Conservation (phyloP, 306 rosid genomes). For the Dalbergia cochinchinensis region DNA sequence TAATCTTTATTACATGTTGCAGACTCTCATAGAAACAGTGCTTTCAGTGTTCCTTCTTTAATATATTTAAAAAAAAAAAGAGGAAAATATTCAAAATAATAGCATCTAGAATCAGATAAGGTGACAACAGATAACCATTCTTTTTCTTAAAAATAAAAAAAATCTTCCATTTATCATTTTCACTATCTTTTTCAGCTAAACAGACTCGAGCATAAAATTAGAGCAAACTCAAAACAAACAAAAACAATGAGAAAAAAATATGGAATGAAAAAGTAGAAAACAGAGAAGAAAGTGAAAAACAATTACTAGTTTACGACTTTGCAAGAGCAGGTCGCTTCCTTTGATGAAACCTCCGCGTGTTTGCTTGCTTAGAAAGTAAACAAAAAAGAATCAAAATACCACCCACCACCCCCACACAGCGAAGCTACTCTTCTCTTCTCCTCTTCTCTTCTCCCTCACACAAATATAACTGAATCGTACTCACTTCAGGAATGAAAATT, state of each 20-base stretch:
- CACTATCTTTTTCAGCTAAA: conserved; percentile 1
- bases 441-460: neutral
- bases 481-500: neutral
- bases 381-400: conserved; percentile 36
- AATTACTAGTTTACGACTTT: conserved; percentile 48
- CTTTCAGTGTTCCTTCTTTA: neutral
- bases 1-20: neutral
- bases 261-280: neutral
- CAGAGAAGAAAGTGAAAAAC: neutral
- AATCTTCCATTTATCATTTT: neutral
- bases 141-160: neutral
- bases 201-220: conserved; percentile 20
- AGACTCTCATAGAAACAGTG: neutral
- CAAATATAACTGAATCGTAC: conserved; percentile 6
- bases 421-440: neutral
- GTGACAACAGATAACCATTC: neutral
- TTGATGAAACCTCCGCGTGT: conserved; percentile 43
- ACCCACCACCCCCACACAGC: neutral
- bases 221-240: neutral
- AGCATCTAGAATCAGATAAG: neutral
- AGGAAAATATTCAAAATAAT: neutral
- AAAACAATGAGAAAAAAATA: neutral
- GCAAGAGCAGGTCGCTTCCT: conserved; percentile 91
- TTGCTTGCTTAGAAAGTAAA: conserved; percentile 56
- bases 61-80: neutral